Evolutionary conservation across 2,329 filamentous ascomycete species (phyloP).

Genomic region (Clonostachys chloroleuca): DNA sequence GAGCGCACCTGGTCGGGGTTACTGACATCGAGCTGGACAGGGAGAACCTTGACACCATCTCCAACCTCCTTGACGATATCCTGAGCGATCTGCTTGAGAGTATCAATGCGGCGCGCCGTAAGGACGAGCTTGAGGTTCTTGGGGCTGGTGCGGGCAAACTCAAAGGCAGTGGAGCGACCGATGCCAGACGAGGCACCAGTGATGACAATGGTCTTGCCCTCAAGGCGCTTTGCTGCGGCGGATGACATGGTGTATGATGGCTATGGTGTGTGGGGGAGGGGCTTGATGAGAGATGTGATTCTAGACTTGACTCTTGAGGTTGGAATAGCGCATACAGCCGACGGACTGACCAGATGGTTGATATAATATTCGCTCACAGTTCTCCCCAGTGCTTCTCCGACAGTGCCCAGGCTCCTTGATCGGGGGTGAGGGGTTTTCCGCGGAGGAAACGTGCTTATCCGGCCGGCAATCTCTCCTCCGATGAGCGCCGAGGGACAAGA

Average conservation of each 20-base stretch:
- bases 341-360: too few species aligned
- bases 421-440: too few species aligned
- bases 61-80: conserved; percentile 76
- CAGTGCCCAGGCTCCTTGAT: too few species aligned
- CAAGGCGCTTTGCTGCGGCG: conserved; percentile 62
- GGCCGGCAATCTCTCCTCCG: too few species aligned
- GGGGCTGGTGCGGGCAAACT: conserved; percentile 85
- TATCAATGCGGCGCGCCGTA: conserved; percentile 82
- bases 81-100: conserved; percentile 68
- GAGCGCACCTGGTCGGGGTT: conserved; percentile 66
- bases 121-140: conserved; percentile 77
- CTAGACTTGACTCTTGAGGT: too few species aligned
- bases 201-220: conserved; percentile 87
- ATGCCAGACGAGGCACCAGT: conserved; percentile 97
- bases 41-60: conserved; percentile 75
- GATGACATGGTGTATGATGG: not conserved
- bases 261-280: not conserved
- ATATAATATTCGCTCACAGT: too few species aligned
- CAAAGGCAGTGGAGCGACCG: conserved; percentile 75
- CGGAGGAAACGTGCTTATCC: too few species aligned
- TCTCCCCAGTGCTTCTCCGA: too few species aligned
- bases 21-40: conserved; percentile 84
- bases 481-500: too few species aligned
- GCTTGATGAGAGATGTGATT: too few species aligned
- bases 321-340: too few species aligned